Conservation (phyloP, 164 flowering plant genomes). For the Tetracentron sinense region DNA sequence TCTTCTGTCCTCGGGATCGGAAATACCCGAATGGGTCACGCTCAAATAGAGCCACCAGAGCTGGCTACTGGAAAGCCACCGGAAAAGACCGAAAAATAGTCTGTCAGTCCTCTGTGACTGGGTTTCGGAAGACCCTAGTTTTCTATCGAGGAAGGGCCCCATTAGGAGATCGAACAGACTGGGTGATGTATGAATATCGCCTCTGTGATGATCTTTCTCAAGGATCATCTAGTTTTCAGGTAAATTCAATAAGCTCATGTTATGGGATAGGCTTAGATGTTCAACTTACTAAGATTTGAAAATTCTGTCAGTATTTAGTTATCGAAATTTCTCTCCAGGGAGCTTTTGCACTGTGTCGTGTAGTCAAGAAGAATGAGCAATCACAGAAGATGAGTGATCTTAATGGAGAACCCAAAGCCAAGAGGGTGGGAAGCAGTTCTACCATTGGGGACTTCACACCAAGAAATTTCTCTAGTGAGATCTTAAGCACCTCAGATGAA, state of each 20-base stretch:
- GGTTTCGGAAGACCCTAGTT: constrained; percentile 78
- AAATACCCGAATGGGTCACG: constrained; percentile 91
- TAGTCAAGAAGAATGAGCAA: constrained; percentile 57
- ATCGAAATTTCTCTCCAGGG: constrained; percentile 40
- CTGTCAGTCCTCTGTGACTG: constrained; percentile 50
- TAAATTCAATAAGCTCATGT: constrained; percentile 16
- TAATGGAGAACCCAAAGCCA: constrained; percentile 37
- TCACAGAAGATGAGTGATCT: constrained; percentile 28
- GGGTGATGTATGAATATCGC: constrained; percentile 97
- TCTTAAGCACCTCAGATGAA: constrained; percentile 24
- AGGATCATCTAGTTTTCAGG: constrained; percentile 49
- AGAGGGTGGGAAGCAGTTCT: constrained; percentile 37
- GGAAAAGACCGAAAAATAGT: constrained; percentile 81
- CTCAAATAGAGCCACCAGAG: constrained; percentile 84
- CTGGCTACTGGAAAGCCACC: constrained; percentile 98
- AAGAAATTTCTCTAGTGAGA: constrained; percentile 27
- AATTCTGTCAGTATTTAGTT: neutral
- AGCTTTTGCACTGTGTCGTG: constrained; percentile 77
- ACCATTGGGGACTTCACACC: constrained; percentile 26
- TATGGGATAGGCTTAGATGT: neutral
- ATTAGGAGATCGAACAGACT: constrained; percentile 72
- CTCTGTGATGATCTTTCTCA: constrained; percentile 59
- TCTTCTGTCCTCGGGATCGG: constrained; percentile 82
- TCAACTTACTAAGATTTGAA: neutral
- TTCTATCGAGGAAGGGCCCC: constrained; percentile 91